Percentiles rank a stretch among this genome's conserved stretches.
phyloP scores from a whole-genome alignment of 345 rosid genomes.

The Theobroma cacao region DNA sequence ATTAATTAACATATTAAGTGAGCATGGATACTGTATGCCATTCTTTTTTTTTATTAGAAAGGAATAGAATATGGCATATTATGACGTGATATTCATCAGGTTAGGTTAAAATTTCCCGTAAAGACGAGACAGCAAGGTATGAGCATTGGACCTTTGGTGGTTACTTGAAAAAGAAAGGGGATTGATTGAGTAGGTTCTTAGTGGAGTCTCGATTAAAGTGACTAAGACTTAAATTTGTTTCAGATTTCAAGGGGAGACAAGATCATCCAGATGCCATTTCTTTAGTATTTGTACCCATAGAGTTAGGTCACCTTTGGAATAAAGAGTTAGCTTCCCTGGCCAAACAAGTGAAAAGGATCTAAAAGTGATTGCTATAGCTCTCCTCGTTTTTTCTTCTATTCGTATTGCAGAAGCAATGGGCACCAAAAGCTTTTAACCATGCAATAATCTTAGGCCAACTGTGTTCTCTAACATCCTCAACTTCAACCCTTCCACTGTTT shows the following conservation, averaged over 20 bases:
- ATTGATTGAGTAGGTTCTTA: constrained; percentile 4
- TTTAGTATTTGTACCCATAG: constrained; percentile 9
- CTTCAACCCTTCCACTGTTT: background rate
- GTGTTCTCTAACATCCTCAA: background rate
- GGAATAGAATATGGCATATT: background rate
- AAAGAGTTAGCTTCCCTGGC: background rate
- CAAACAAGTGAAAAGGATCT: background rate
- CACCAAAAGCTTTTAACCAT: background rate
- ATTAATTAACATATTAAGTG: background rate
- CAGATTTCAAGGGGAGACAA: constrained; percentile 22
- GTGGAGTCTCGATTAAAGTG: constrained; percentile 13
- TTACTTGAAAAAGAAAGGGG: background rate
- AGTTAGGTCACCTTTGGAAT: constrained; percentile 17
- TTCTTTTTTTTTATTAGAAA: no score
- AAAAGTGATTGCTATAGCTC: background rate
- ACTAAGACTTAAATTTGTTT: background rate
- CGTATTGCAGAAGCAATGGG: constrained; percentile 7
- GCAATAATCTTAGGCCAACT: constrained; percentile 17
- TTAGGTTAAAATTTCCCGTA: constrained; percentile 6
- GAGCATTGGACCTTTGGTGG: background rate
- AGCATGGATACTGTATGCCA: background rate
- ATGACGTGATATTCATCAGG: background rate
- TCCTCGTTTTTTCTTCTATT: background rate
- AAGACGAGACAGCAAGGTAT: background rate
- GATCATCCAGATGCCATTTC: background rate